These are phyloP conservation scores for Huntiella decipiens DNA, from an alignment of 2,329 filamentous ascomycete species.

Conservation along the genomic window DNA sequence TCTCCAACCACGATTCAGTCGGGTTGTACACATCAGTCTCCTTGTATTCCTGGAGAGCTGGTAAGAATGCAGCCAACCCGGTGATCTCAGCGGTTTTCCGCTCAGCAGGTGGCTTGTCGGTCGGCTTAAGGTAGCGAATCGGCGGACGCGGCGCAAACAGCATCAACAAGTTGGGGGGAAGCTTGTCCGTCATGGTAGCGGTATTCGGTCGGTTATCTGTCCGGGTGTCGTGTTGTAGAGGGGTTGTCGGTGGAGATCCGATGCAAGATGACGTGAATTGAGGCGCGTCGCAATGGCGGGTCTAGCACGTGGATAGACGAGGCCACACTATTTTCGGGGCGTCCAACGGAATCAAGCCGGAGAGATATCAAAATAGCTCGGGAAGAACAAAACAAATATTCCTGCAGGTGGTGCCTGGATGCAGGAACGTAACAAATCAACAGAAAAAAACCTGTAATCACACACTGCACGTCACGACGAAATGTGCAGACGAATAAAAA, in stretches of 20 bases:
- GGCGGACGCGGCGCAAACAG: slow-evolving; percentile 91
- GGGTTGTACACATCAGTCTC: slow-evolving; percentile 57
- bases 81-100: slow-evolving; percentile 54
- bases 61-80: slow-evolving; percentile 57
- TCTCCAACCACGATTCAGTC: slow-evolving; percentile 85
- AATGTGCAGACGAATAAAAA: slow-evolving; percentile 3
- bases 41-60: slow-evolving; percentile 57
- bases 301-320: too few relatives aligned
- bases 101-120: slow-evolving; percentile 66
- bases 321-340: too few relatives aligned
- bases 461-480: slow-evolving; percentile 5
- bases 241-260: background rate
- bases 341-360: too few relatives aligned
- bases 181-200: slow-evolving; percentile 74
- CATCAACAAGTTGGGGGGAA: slow-evolving; percentile 77
- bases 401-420: too few relatives aligned
- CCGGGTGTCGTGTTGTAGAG: background rate
- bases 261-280: background rate
- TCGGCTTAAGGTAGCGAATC: slow-evolving; percentile 69
- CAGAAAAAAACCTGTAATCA: slow-evolving; percentile 1
- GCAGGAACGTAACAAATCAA: background rate
- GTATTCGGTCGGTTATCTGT: background rate
- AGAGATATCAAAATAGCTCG: too few relatives aligned
- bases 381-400: too few relatives aligned
- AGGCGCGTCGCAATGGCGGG: background rate